Conservation (phyloP, 768 basidiomycete species). For the Mycena pura region DNA sequence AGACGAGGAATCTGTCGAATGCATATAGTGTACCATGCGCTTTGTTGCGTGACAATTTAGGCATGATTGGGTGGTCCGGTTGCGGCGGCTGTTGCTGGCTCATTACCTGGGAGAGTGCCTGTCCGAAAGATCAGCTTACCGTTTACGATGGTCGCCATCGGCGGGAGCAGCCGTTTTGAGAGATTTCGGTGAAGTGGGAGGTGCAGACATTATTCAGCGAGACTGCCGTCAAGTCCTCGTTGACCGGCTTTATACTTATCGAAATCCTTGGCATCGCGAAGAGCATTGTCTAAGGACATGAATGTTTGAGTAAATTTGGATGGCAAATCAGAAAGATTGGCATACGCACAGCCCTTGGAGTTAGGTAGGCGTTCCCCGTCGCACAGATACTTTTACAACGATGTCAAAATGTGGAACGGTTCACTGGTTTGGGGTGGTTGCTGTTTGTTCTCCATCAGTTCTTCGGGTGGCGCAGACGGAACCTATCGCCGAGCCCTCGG, state of each 20-base stretch:
- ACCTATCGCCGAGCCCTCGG: neutral
- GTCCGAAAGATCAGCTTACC: neutral
- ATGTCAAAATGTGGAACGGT: neutral
- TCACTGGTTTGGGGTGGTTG: neutral
- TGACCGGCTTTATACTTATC: constrained; percentile 1
- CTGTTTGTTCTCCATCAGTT: neutral
- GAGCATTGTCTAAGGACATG: neutral
- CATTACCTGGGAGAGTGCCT: neutral
- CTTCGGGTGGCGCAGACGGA: too few relatives aligned
- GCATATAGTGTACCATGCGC: constrained; percentile 8
- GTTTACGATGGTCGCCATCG: constrained; percentile 21
- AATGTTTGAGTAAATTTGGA: neutral
- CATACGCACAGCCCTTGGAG: constrained; percentile 12
- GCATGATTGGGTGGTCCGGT: constrained; percentile 21
- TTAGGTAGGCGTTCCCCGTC: constrained; percentile 12
- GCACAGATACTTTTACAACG: neutral
- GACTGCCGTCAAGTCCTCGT: neutral
- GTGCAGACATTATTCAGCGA: constrained; percentile 6
- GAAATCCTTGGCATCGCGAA: constrained; percentile 13
- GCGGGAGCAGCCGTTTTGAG: neutral
- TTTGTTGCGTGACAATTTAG: constrained; percentile 22
- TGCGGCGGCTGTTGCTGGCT: constrained; percentile 9
- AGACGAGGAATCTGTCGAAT: neutral
- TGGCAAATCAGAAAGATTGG: constrained; percentile 1
- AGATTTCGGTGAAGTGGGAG: constrained; percentile 2